Evolutionary conservation across 176 grass and related monocot species (phyloP).

Genomic region (Triticum timopheevii): DNA sequence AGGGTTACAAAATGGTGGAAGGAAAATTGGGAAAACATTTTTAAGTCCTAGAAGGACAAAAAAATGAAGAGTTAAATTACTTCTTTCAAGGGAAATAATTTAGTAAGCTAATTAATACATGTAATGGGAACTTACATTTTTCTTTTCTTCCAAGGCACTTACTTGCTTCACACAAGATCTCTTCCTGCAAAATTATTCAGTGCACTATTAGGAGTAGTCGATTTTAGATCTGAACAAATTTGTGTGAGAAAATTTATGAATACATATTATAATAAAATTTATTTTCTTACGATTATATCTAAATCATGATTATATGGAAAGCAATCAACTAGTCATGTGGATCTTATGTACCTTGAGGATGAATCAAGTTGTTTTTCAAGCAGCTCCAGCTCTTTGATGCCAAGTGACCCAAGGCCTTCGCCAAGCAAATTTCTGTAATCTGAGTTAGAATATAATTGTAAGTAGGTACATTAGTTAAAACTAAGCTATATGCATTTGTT

Average conservation of each 20-base stretch:
- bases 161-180: slow-evolving; percentile 75
- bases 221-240: background rate
- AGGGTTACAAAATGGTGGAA: slow-evolving; percentile 14
- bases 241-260: background rate
- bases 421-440: too few species aligned
- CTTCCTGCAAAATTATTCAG: slow-evolving; percentile 52
- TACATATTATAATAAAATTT: background rate
- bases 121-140: slow-evolving; percentile 1
- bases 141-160: slow-evolving; percentile 72
- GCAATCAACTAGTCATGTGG: too few species aligned
- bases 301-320: too few species aligned
- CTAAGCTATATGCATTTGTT: too few species aligned
- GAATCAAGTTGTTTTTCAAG: too few species aligned
- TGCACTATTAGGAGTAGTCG: background rate
- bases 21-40: background rate
- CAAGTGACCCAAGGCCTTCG: too few species aligned
- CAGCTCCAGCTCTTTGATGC: too few species aligned
- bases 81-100: background rate
- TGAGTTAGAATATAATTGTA: too few species aligned
- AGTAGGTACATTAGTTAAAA: too few species aligned
- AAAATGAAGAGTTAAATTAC: too few species aligned
- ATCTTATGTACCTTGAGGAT: too few species aligned
- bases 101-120: background rate
- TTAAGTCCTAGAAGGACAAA: too few species aligned
- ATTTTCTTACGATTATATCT: slow-evolving; percentile 36